These are phyloP conservation scores for Podospora anserina DNA, from an alignment of 495 filamentous ascomycete genomes.

Conservation along the genomic window DNA sequence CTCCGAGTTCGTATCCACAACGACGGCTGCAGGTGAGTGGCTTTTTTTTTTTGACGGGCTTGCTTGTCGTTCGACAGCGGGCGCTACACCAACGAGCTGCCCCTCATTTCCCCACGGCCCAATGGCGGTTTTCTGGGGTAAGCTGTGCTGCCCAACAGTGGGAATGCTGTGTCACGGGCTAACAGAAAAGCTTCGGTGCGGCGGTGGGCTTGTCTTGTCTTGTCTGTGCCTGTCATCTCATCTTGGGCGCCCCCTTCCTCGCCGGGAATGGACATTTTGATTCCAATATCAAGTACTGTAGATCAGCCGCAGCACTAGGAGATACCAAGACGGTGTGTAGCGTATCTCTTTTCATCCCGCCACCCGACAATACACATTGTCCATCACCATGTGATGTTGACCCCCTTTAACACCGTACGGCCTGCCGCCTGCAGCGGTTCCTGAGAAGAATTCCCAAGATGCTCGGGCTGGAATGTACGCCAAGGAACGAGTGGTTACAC, in stretches of 20 bases:
- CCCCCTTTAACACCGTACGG: no score
- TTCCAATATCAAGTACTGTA: background rate
- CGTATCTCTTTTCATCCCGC: background rate
- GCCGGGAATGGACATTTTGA: background rate
- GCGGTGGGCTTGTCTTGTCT: no score
- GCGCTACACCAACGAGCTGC: slow-evolving; percentile 3
- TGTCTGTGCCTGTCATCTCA: background rate
- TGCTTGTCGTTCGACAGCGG: background rate
- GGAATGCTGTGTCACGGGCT: background rate
- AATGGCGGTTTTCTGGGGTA: background rate
- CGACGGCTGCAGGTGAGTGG: background rate
- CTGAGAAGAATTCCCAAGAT: background rate
- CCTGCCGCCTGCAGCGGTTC: background rate
- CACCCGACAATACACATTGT: slow-evolving; percentile 1
- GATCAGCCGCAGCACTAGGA: background rate
- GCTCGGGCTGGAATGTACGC: background rate
- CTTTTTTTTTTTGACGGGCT: background rate
- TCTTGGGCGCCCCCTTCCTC: background rate
- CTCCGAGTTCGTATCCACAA: background rate
- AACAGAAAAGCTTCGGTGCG: background rate
- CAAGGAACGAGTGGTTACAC: background rate
- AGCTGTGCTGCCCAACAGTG: background rate
- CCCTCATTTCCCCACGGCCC: slow-evolving; percentile 6
- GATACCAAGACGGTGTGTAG: background rate
- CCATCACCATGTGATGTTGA: background rate